phyloP scores from a whole-genome alignment of 371 early-diverging fungal species.

The Mortierella sp. region DNA sequence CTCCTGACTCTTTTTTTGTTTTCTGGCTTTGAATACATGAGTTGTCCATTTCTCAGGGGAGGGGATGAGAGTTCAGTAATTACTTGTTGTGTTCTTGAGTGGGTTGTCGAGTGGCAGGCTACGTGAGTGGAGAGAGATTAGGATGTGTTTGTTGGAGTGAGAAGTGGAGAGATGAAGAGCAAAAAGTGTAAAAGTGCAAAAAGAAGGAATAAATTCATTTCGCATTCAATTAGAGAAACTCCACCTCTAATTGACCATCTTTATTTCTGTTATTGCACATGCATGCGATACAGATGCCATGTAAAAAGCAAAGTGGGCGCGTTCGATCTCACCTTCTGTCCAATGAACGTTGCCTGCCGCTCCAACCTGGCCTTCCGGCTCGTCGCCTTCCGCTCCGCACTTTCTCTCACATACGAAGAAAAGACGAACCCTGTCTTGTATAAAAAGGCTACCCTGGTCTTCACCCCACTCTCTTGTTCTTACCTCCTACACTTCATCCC shows the following conservation, averaged over 20 bases:
- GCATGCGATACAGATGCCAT: neutral
- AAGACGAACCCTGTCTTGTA: too few species aligned
- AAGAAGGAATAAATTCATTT: neutral
- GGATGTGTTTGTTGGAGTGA: neutral
- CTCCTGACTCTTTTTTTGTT: neutral
- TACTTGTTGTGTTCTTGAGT: neutral
- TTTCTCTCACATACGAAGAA: neutral
- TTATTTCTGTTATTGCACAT: neutral
- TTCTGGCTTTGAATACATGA: neutral
- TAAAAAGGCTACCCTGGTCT: too few species aligned
- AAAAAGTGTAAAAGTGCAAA: slow-evolving; percentile 1
- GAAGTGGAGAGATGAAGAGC: slow-evolving; percentile 4
- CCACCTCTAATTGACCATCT: neutral
- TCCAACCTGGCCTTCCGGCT: neutral
- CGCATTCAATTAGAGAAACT: neutral
- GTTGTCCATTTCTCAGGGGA: neutral
- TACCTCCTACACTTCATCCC: too few species aligned
- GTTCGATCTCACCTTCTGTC: neutral
- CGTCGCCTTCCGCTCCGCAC: neutral
- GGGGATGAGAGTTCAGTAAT: neutral
- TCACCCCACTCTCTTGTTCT: too few species aligned
- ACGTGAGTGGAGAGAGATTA: neutral
- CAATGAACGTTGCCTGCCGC: neutral
- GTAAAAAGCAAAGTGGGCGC: neutral
- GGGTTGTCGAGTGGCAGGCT: too few species aligned